Evolutionary conservation across 2,329 filamentous ascomycete genomes (phyloP).

Genomic region (Dendryphion nanum): DNA sequence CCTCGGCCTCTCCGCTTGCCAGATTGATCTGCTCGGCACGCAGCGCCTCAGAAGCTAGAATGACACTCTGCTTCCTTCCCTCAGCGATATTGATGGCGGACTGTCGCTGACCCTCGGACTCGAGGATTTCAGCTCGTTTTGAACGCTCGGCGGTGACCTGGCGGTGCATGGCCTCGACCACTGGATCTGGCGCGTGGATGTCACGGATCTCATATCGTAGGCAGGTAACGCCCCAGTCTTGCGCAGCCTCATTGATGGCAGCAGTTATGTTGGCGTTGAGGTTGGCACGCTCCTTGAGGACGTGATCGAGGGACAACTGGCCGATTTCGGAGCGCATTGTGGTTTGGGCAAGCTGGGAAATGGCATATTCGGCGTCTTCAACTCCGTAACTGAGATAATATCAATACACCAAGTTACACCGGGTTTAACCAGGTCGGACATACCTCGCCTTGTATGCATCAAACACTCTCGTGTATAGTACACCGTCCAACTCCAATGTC

Average conservation of each 20-base stretch:
- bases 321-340: constrained; percentile 99
- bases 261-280: constrained; percentile 98
- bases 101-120: constrained; percentile 95
- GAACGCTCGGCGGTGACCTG: constrained; percentile 96
- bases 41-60: constrained; percentile 89
- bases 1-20: constrained; percentile 89
- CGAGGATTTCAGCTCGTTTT: constrained; percentile 95
- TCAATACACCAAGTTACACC: too few species aligned
- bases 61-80: constrained; percentile 94
- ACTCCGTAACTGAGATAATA: constrained; percentile 81
- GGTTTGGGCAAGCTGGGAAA: constrained; percentile 95
- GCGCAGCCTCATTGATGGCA: constrained; percentile 95
- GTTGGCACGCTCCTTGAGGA: constrained; percentile 92
- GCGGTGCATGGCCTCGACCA: constrained; percentile 97
- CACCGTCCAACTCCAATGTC: constrained; percentile 91
- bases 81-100: constrained; percentile 99
- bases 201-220: constrained; percentile 97
- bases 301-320: constrained; percentile 92
- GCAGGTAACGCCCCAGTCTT: constrained; percentile 95
- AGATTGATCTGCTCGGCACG: constrained; percentile 89
- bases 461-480: constrained; percentile 93
- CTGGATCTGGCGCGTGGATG: constrained; percentile 90
- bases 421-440: too few species aligned
- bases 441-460: constrained; percentile 97
- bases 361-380: constrained; percentile 97